Evolutionary conservation across 1,284 basidiomycete genomes (phyloP).

Genomic region (Fomitopsis pinicola): DNA sequence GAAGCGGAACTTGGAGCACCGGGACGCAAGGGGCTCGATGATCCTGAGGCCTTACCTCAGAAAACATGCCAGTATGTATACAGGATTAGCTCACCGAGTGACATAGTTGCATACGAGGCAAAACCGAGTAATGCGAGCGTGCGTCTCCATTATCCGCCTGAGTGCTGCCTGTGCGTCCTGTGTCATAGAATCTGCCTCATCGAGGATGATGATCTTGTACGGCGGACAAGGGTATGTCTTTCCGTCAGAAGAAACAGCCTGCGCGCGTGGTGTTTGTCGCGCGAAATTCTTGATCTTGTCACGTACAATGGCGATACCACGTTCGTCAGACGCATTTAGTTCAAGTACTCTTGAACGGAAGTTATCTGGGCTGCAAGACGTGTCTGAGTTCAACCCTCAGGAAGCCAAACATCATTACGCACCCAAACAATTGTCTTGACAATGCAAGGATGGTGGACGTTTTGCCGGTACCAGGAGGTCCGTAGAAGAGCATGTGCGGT

Average conservation of each 20-base stretch:
- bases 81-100: constrained; percentile 67
- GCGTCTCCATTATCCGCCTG: constrained; percentile 97
- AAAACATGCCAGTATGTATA: background rate
- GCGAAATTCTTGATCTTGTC: constrained; percentile 99
- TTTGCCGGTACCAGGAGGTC: constrained; percentile 98
- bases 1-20: constrained; percentile 99
- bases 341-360: constrained; percentile 93
- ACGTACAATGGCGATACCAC: constrained; percentile 94
- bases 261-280: constrained; percentile 86
- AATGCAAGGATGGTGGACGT: constrained; percentile 98
- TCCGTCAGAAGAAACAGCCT: constrained; percentile 71
- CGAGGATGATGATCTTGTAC: constrained; percentile 98
- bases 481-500: constrained; percentile 99
- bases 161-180: constrained; percentile 97
- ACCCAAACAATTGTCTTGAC: constrained; percentile 94
- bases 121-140: constrained; percentile 95
- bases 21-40: constrained; percentile 97
- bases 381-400: background rate
- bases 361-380: constrained; percentile 75
- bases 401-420: constrained; percentile 17
- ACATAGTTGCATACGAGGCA: constrained; percentile 99
- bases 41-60: constrained; percentile 57
- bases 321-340: constrained; percentile 98
- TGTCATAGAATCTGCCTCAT: constrained; percentile 99
- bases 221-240: constrained; percentile 93